These are phyloP conservation scores for Trypanosoma platydactyli DNA, from an alignment of 208 protist species.

Conservation along the genomic window DNA sequence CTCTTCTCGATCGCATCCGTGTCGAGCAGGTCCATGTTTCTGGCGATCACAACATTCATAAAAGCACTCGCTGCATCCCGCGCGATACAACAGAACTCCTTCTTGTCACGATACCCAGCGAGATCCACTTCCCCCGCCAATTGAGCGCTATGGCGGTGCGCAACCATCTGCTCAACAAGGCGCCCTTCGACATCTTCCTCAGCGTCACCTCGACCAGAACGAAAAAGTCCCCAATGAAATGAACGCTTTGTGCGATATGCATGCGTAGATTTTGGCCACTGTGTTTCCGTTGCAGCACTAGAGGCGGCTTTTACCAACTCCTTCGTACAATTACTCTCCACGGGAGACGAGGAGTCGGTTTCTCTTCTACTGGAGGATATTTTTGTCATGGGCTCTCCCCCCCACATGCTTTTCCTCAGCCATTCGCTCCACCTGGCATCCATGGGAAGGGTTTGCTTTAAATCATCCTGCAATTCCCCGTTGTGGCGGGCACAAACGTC, in stretches of 20 bases:
- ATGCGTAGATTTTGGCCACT: not conserved
- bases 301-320: not conserved
- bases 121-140: slow-evolving; percentile 4
- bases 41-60: slow-evolving; percentile 21
- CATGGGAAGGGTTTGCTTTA: not conserved
- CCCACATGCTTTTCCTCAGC: slow-evolving; percentile 16
- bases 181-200: slow-evolving; percentile 3
- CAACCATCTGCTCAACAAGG: slow-evolving; percentile 12
- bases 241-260: slow-evolving; percentile 5
- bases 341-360: not conserved
- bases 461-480: not conserved
- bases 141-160: slow-evolving; percentile 13
- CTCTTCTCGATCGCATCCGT: slow-evolving; percentile 8
- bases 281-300: not conserved
- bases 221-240: slow-evolving; percentile 21
- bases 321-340: not conserved
- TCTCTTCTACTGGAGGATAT: not conserved
- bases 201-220: not conserved
- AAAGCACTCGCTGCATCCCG: slow-evolving; percentile 16
- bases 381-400: slow-evolving; percentile 1
- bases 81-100: slow-evolving; percentile 20
- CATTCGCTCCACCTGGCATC: slow-evolving; percentile 4
- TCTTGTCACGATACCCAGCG: slow-evolving; percentile 14
- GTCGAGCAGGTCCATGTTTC: slow-evolving; percentile 24
- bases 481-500: not conserved